Conservation (phyloP, 2,329 filamentous ascomycete species). For the Paecilomyces variotii region DNA sequence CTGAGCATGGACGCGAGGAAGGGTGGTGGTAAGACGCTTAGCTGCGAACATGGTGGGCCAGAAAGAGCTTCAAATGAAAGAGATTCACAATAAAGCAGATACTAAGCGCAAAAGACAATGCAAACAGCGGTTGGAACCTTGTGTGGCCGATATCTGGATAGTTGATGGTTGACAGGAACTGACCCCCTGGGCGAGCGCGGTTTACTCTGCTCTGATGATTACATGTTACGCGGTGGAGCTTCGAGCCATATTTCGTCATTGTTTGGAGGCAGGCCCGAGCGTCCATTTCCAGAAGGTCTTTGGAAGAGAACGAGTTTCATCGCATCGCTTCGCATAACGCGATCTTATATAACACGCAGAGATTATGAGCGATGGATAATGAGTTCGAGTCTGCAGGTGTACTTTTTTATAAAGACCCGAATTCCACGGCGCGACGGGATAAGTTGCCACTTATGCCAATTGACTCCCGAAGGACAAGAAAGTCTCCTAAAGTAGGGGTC, state of each 20-base stretch:
- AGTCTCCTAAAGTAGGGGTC: too few species aligned
- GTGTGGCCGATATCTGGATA: not conserved
- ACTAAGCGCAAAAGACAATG: not conserved
- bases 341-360: not conserved
- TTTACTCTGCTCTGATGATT: not conserved
- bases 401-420: not conserved
- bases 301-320: not conserved
- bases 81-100: not conserved
- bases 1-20: conserved; percentile 23
- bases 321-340: not conserved
- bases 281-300: not conserved
- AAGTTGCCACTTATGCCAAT: not conserved
- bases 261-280: not conserved
- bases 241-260: not conserved
- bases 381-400: not conserved
- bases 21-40: conserved; percentile 24
- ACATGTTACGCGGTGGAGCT: not conserved
- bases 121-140: not conserved
- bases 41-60: conserved; percentile 27
- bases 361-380: not conserved
- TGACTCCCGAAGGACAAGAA: not conserved
- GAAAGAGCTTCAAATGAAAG: not conserved
- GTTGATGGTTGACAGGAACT: not conserved
- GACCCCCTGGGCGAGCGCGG: not conserved
- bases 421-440: not conserved